Evolutionary conservation across 2,329 filamentous ascomycete species (phyloP).

Genomic region (Aplosporella prunicola): DNA sequence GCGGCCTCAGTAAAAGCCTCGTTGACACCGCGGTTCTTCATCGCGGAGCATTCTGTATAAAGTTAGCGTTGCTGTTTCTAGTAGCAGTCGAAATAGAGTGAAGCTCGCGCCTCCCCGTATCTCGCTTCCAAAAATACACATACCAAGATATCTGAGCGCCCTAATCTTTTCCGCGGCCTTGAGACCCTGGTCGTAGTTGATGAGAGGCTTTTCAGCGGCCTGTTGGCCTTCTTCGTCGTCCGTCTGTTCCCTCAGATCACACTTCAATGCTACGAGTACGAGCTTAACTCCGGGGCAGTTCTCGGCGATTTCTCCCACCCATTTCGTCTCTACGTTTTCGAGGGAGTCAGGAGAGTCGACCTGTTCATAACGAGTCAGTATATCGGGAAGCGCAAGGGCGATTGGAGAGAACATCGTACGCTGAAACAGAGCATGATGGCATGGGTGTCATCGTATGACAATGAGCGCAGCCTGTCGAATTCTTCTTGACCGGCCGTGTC

Average conservation of each 20-base stretch:
- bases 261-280: conserved; percentile 92
- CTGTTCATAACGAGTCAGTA: conserved; percentile 23
- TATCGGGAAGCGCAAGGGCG: not conserved
- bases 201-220: conserved; percentile 49
- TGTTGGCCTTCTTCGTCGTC: conserved; percentile 50
- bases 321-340: conserved; percentile 97
- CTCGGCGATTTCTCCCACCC: conserved; percentile 95
- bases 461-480: conserved; percentile 89
- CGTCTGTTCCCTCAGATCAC: conserved; percentile 75
- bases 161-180: conserved; percentile 87
- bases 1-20: conserved; percentile 98
- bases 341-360: conserved; percentile 92
- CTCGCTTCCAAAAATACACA: conserved; percentile 19
- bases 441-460: conserved; percentile 97
- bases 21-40: conserved; percentile 95
- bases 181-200: conserved; percentile 84
- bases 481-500: conserved; percentile 98
- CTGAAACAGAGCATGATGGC: conserved; percentile 99
- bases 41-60: conserved; percentile 82
- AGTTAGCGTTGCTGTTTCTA: no score
- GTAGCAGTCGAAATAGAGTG: no score
- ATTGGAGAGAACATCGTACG: conserved; percentile 17
- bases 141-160: conserved; percentile 81
- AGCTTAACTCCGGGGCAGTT: conserved; percentile 94
- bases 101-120: no score